Evolutionary conservation across 2,329 filamentous ascomycete genomes (phyloP), one percentile per base, ranked within the genome.

Genomic region (Chalara sp.): DNA sequence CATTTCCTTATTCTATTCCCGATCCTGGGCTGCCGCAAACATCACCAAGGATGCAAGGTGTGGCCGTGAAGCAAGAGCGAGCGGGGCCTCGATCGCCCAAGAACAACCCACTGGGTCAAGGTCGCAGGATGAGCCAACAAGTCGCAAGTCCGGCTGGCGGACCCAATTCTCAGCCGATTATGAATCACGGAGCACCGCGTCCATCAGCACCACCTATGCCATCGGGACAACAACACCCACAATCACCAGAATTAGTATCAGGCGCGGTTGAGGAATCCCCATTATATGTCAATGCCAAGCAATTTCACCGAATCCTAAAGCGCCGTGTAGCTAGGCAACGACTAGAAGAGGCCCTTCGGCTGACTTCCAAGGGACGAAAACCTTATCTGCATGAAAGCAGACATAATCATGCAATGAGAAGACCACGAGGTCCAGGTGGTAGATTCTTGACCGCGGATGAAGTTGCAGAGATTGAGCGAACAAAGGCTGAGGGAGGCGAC

Each of bases 341-440:
- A 67, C 76, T 99, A 12, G 93, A 99, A 68, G 93, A 99, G 68
- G 88, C 91, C 49, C 72, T 99, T 42, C 83, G 93, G 41, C 73
- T 97, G 52, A 97, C 93, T 0, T 95, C 87, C 7, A 99, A 99
- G 71, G 92, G 92, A 30, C 83, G 93, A 35, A 97, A 96, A 71
- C 93, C 93, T 4, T 99, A 99, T 64, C 78, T 99, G 32, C 93
- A 99, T 71, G 93, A 99, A 67, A 97, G 92, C 30, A 81, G 93
- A 64, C 93, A 99, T 69, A 97, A 97, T 65, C 93, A 99, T 69
- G 93, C 93, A 7, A 99, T 99, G 93, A 84, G 93, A 52, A 78
- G 93, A 62, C 93, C 93, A 31, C 83, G 93, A 66, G 93, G 93
- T 12, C 93, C 93, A 1, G 93, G 93, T 48, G 93, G 93, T 28